Evolutionary conservation across 2,329 filamentous ascomycete genomes (phyloP).

Genomic region (Byssochlamys sp.): DNA sequence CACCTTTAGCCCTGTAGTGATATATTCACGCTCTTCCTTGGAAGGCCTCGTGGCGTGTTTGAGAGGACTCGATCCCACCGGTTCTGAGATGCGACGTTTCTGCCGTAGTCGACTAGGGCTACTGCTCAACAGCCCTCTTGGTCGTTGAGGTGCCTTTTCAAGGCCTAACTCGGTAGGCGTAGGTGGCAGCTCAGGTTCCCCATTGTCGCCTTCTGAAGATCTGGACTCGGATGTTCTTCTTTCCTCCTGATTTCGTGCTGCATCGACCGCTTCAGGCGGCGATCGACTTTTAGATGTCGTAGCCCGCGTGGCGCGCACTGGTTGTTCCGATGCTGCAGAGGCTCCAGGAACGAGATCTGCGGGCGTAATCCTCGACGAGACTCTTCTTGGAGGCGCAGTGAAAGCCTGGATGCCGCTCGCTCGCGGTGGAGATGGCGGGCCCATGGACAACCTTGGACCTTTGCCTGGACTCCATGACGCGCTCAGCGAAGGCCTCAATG

Average conservation of each 20-base stretch:
- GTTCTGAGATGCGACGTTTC: slow-evolving; percentile 16
- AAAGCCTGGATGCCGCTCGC: slow-evolving; percentile 26
- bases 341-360: slow-evolving; percentile 21
- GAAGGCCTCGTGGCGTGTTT: slow-evolving; percentile 13
- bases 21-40: slow-evolving; percentile 5
- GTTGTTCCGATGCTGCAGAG: slow-evolving; percentile 6
- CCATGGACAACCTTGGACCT: slow-evolving; percentile 6
- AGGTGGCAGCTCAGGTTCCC: slow-evolving; percentile 56
- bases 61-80: slow-evolving; percentile 21
- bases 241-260: slow-evolving; percentile 15
- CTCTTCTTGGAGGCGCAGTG: slow-evolving; percentile 26
- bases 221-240: slow-evolving; percentile 10
- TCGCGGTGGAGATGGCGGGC: slow-evolving; percentile 16
- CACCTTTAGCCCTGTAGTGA: slow-evolving; percentile 2
- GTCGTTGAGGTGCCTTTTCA: slow-evolving; percentile 24
- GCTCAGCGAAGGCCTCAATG: slow-evolving; percentile 25
- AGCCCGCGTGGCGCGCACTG: slow-evolving; percentile 3
- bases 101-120: slow-evolving; percentile 26
- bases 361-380: slow-evolving; percentile 24
- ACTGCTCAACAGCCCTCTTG: slow-evolving; percentile 24
- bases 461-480: slow-evolving; percentile 18
- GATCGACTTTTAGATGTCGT: slow-evolving; percentile 25
- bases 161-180: slow-evolving; percentile 34
- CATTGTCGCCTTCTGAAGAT: slow-evolving; percentile 23
- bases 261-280: slow-evolving; percentile 22